Base-by-base conservation (phyloP, 768 basidiomycete genomes). In the Boletellus sp. region DNA sequence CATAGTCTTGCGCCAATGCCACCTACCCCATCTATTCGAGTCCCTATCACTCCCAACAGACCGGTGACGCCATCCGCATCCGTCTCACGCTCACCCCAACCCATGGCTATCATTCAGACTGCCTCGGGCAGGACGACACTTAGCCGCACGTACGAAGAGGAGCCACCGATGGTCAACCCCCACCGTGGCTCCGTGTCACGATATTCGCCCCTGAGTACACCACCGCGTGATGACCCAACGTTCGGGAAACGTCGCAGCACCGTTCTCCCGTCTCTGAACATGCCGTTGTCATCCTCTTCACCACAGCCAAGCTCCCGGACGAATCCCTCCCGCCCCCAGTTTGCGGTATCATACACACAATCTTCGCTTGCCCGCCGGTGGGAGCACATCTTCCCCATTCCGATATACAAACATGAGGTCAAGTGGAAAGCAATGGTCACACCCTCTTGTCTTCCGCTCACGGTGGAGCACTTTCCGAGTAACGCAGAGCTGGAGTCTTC, bases 341-440 rank as follows among this genome's bases (percentile, higher is more conserved):
- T 76, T 5, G 66, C 75, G 1, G 74, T 86, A 11, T 77, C 85
- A 0, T 79, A 84, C 50, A 71, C 78, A 0, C 84, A 87, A 53
- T 76, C 81, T 2, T 83, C 83, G 11, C 80, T 93, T n/a, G 90
- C 92, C 2, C 75, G 88, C 37, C 74, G 94, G 17, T 97, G 94
- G 94, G 84, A 94, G 56, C 91, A 95, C 62, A 79, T 87, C 52
- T 85, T 88, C 61, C 84, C 92, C 0, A 76, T 77, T 16, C 80
- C 84, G 7, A 66, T 79, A 22, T 85, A 81, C 63, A 87, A 91
- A 65, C 84, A 93, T 52, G 85, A 94, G 39, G 78, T 94, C 67
- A 96, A 97, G 65, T 98, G 95, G 95, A 83, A 80, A 55, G 85
- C 85, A 10, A 83, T 94, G 63, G 78, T 85, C 44, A 87, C 89